These are phyloP conservation scores for Pyrenochaeta sp. DNA, from an alignment of 2,329 filamentous ascomycete genomes.

Conservation along the genomic window DNA sequence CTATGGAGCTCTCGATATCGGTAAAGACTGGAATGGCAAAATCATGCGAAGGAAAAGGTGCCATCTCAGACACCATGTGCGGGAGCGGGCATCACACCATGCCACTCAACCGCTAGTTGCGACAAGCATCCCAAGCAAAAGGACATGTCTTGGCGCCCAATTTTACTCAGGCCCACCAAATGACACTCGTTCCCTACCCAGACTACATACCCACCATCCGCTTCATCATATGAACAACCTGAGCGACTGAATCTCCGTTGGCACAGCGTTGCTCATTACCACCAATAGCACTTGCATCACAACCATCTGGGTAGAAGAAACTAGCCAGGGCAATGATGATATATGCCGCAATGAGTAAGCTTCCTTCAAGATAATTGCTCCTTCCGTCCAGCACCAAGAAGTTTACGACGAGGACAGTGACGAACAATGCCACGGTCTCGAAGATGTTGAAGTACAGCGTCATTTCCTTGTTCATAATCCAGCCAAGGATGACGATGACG, in stretches of 20 bases:
- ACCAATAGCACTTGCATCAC: slow-evolving; percentile 55
- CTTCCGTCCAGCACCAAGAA: slow-evolving; percentile 85
- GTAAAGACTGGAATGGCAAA: slow-evolving; percentile 3
- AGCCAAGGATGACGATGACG: slow-evolving; percentile 78
- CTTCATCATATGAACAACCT: slow-evolving; percentile 22
- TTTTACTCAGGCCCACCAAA: slow-evolving; percentile 1
- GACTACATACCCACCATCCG: slow-evolving; percentile 27
- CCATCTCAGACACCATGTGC: not conserved
- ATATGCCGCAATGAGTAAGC: slow-evolving; percentile 78
- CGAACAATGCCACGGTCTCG: slow-evolving; percentile 77
- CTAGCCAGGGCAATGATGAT: slow-evolving; percentile 73
- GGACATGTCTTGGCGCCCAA: not conserved
- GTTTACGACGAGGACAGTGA: slow-evolving; percentile 84
- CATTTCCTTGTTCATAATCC: slow-evolving; percentile 79
- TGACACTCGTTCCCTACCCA: not conserved
- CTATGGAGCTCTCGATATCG: slow-evolving; percentile 4
- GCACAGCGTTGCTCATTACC: slow-evolving; percentile 44
- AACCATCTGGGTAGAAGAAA: slow-evolving; percentile 59
- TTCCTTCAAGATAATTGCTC: slow-evolving; percentile 83
- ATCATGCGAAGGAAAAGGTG: not conserved
- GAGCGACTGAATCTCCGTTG: slow-evolving; percentile 5
- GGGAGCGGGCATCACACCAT: slow-evolving; percentile 10
- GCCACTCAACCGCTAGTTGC: slow-evolving; percentile 1
- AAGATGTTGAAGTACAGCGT: slow-evolving; percentile 69
- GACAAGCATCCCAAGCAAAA: not conserved